phyloP scores from a whole-genome alignment of 2,329 filamentous ascomycete genomes.

The Didymella pomorum region DNA sequence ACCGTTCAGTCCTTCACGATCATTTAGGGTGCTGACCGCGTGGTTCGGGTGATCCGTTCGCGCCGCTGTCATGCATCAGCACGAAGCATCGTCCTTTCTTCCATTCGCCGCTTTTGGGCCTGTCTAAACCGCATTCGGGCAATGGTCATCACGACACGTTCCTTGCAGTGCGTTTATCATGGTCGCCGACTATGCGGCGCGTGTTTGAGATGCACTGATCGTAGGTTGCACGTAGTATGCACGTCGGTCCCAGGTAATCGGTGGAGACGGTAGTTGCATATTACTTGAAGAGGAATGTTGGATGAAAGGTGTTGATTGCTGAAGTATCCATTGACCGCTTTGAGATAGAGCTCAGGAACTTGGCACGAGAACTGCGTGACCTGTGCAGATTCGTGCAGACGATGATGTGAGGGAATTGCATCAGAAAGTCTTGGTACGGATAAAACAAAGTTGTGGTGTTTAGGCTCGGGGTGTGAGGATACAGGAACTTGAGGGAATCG shows the following conservation, averaged over 20 bases:
- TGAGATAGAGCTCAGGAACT: slow-evolving; percentile 7
- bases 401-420: slow-evolving; percentile 3
- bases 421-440: slow-evolving; percentile 5
- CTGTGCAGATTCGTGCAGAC: not conserved
- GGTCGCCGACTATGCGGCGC: not conserved
- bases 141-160: slow-evolving; percentile 12
- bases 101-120: not conserved
- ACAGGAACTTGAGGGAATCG: too few relatives aligned
- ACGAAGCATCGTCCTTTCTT: not conserved
- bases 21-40: not conserved
- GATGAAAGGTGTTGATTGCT: slow-evolving; percentile 28
- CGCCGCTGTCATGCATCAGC: slow-evolving; percentile 7
- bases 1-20: not conserved
- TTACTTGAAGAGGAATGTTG: slow-evolving; percentile 27
- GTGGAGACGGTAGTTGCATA: slow-evolving; percentile 1
- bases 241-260: not conserved
- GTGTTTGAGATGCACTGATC: slow-evolving; percentile 1
- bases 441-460: not conserved
- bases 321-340: slow-evolving; percentile 33
- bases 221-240: not conserved
- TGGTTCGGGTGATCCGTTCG: slow-evolving; percentile 2
- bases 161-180: not conserved
- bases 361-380: not conserved
- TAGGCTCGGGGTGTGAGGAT: not conserved
- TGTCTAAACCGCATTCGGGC: slow-evolving; percentile 15